Base-by-base conservation (phyloP, 139 green algal genomes). In the Picochlorum sp. region DNA sequence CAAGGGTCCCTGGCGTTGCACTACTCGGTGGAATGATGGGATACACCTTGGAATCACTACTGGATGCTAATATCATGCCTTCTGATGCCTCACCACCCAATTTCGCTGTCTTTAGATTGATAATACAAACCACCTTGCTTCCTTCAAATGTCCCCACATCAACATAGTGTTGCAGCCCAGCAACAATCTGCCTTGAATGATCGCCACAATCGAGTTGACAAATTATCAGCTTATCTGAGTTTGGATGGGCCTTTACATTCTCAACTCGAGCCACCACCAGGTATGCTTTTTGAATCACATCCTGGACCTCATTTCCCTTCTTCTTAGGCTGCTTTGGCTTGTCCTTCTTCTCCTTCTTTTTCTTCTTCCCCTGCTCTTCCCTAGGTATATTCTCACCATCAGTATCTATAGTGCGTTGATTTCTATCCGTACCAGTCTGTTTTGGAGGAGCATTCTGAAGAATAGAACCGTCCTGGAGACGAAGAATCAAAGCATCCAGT, bases 91-190 rank as follows among this genome's bases (percentile, higher is more conserved):
- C 45, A 13, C 80, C 80, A 13, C 70, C 80, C 32, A 84, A 69
- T 68, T 83, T 86, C 26, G 80, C 80, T 9, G 78, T 45, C 66
- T 86, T 86, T n/a, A 86, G 66, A 75, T 86, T 86, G 55, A 67
- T 28, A 21, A 86, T 66, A n/a, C 69, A 69, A 23, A 38, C 55
- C 24, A 84, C 77, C 14, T 77, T 58, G 6, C 38, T 23, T 3
- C 61, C 72, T 32, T 61, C 28, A 54, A 86, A 72, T 44, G 65
- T 34, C 9, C 75, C 68, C 6, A 24, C 26, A 2, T 44, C 15
- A 3, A 86, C 47, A 68, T 69, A 77, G 57, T 79, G 71, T 26
- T 70, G 61, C 68, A 86, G 67, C 28, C 76, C 71, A 56, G 72
- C 76, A 54, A 79, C 66, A 41, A 82, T 62, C 45, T 82, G 72